Base-by-base conservation (phyloP, 495 filamentous ascomycete species). In the Terfezia boudieri region DNA sequence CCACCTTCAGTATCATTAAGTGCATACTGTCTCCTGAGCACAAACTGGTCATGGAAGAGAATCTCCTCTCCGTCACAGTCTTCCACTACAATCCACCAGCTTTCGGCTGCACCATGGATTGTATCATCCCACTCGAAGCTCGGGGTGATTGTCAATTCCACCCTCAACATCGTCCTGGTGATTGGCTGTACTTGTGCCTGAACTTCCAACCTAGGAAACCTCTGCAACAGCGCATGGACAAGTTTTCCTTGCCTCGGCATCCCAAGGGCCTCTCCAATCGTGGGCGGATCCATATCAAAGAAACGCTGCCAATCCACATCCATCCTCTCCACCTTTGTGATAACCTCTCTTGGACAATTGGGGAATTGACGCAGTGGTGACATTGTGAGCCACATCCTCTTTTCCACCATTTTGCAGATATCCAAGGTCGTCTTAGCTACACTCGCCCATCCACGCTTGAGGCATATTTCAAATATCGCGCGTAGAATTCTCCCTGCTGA, bases 361-460 rank as follows among this genome's bases (percentile, higher is more conserved):
- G 84, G 79, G 64, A 95, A 96, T 62, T 99, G 90, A 41, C 92
- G 74, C 9, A 99, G 75, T 8, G 90, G 90, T 17, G 85, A 83
- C 90, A 96, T 96, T 20, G 88, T 94, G 7, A 87, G 88, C 90
- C 90, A 99, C 90, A 96, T 96, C 23, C 92, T 74, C 73, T 92
- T 93, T 71, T 99, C 90, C 2, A 89, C 89, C 88, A 93, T 96
- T 70, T 99, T 99, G 70, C 90, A 99, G 41, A 99, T 73, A 60
- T 95, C 85, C 36, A 99, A 74, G 6, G 92, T 86, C 56, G 81
- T 83, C 70, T 89, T 94, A 9, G 90, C 83, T 11, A 96, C 92
- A 12, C 81, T 84, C 8, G 92, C 76, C 90, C 89, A 99, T 16
- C 88, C 89, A 67, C 94, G 94, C 72, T 87, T 94, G 52, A 99